Evolutionary conservation across 441 rosid genomes (phyloP), one percentile per base, ranked within the genome.

Genomic region (Jatropha podagrica): DNA sequence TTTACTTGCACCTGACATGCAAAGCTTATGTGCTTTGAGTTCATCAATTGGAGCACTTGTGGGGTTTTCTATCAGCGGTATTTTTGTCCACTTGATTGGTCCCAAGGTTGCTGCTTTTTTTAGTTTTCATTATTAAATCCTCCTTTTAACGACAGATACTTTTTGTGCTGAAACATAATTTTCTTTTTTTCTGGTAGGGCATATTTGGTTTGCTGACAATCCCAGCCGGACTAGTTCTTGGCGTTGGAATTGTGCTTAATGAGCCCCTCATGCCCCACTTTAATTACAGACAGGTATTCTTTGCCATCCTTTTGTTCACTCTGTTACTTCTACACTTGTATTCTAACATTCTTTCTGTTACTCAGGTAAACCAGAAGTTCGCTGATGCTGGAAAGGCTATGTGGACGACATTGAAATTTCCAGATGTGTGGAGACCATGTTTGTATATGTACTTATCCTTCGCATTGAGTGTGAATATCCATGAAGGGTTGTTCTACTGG

Each of bases 401-500:
- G 97, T 91, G 97, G 98, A 86, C 81, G 41, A 95, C 98, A 44
- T 61, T 95, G 81, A 92, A 91, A 73, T 84, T 81, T 79, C 89
- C 91, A 3, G 85, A 85, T 55, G 99, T 93, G 61, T 97, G 99
- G 98, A 84, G 98, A 73, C 97, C 99, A 18, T 87, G 99, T 79
- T 73, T 97, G 13, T 97, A 97, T 65, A 93, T 97, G 97, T 97
- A 89, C 77, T 56, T 91, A 26, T 95, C 99, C 15, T 81, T 95
- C 38, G 86, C 95, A 52, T 55, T 92, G 78, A 88, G 98, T 76
- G 80, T 96, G 44, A 86, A 94, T 79, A 88, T 94, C 71, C 87
- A 85, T 4, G 98, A 94, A 80, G 99, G 99, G 42, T 81, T 93
- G 86, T 95, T 92, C 85, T 93, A 88, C 71, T 95, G 99, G 98